Conservation (phyloP, 352 stramenopile species). For the Phytophthora quininea region DNA sequence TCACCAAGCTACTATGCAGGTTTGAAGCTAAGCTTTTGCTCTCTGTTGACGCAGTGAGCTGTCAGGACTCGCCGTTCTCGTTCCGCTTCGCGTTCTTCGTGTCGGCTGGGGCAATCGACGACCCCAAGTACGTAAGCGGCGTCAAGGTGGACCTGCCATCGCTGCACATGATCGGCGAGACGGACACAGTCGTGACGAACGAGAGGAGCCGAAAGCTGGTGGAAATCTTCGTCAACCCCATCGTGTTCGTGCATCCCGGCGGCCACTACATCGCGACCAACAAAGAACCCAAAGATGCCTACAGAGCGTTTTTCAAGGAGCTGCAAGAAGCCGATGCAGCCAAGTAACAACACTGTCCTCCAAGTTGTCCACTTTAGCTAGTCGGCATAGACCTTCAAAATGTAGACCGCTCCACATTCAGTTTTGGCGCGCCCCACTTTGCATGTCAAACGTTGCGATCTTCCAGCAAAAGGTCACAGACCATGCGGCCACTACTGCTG, state of each 20-base stretch:
- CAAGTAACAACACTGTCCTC: slow-evolving; percentile 1
- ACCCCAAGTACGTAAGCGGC: slow-evolving; percentile 48
- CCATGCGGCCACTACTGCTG: slow-evolving; percentile 6
- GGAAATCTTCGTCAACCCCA: slow-evolving; percentile 57
- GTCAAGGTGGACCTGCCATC: slow-evolving; percentile 67
- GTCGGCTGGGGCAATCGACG: slow-evolving; percentile 50
- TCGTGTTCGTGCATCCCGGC: slow-evolving; percentile 65
- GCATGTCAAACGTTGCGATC: slow-evolving; percentile 31
- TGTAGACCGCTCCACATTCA: slow-evolving; percentile 3
- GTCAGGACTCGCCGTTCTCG: slow-evolving; percentile 45
- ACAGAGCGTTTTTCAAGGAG: slow-evolving; percentile 73
- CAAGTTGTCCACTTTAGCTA: neutral
- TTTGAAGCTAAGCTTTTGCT: neutral
- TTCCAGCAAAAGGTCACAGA: slow-evolving; percentile 24
- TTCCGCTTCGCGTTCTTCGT: slow-evolving; percentile 85
- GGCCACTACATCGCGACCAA: slow-evolving; percentile 89
- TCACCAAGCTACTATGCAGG: too few species aligned
- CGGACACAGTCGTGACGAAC: slow-evolving; percentile 68
- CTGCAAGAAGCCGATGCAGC: slow-evolving; percentile 31
- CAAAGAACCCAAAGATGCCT: slow-evolving; percentile 80
- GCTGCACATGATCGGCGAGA: slow-evolving; percentile 84
- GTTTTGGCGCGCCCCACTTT: neutral
- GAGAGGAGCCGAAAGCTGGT: slow-evolving; percentile 64
- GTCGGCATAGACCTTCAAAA: neutral
- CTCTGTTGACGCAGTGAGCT: slow-evolving; percentile 27